phyloP scores from a whole-genome alignment of 139 green algal species.

The Auxenochlorella protothecoides region DNA sequence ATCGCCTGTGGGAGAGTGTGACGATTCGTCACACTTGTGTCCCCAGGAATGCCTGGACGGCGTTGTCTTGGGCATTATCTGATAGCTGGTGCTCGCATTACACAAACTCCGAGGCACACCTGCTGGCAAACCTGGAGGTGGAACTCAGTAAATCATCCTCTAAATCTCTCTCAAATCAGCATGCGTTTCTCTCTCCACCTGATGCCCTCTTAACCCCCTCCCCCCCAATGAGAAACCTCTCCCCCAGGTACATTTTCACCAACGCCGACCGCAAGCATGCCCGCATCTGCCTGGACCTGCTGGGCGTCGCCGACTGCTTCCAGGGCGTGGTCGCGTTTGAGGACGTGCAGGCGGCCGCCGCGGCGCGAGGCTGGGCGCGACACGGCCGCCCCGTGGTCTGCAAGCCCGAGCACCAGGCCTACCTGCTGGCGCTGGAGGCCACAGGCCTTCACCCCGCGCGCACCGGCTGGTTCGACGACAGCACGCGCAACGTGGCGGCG shows the following conservation, averaged over 20 bases:
- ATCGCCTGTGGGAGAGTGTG: too few species aligned
- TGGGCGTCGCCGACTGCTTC: constrained; percentile 68
- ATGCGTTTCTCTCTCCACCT: too few species aligned
- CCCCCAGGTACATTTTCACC: constrained; percentile 68
- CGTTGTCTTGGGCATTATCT: too few species aligned
- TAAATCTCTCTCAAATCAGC: too few species aligned
- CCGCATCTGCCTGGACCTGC: constrained; percentile 40
- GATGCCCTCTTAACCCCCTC: background rate
- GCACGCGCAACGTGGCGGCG: constrained; percentile 52
- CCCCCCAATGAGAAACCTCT: background rate
- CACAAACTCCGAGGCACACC: too few species aligned
- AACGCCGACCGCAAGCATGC: constrained; percentile 69
- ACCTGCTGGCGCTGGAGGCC: constrained; percentile 42
- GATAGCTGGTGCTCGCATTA: too few species aligned
- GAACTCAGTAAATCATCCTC: too few species aligned
- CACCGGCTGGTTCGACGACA: constrained; percentile 71
- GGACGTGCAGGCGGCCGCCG: constrained; percentile 37
- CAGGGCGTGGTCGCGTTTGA: constrained; percentile 64
- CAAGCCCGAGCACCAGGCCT: constrained; percentile 51
- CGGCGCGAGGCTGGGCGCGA: constrained; percentile 8
- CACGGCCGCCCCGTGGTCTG: constrained; percentile 45
- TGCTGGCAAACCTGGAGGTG: too few species aligned
- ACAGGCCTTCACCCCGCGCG: constrained; percentile 18
- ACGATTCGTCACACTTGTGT: too few species aligned
- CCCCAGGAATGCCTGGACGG: too few species aligned